phyloP scores from a whole-genome alignment of 2,329 filamentous ascomycete species.

The Eurotiales sp. region DNA sequence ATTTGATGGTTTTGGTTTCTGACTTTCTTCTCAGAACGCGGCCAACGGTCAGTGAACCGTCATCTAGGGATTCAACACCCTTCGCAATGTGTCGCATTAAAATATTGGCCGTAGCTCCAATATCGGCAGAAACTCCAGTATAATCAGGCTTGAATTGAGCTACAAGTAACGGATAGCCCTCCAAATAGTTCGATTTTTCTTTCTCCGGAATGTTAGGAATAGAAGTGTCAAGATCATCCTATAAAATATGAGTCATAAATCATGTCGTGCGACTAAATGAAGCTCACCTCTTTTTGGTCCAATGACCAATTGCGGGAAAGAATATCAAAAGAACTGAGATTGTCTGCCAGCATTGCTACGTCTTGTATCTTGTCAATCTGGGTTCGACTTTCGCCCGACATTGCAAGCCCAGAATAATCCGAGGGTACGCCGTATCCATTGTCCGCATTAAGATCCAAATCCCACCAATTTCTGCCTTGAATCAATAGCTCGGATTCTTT shows the following conservation, averaged over 20 bases:
- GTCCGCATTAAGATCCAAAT: conserved; percentile 51
- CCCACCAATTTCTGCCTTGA: conserved; percentile 66
- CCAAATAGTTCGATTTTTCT: conserved; percentile 52
- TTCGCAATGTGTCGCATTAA: conserved; percentile 26
- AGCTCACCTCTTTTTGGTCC: conserved; percentile 27
- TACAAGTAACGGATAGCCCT: conserved; percentile 53
- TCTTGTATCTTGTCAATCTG: conserved; percentile 26
- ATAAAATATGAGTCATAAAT: conserved; percentile 20
- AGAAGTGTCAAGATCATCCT: conserved; percentile 60
- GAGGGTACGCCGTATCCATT: conserved; percentile 50
- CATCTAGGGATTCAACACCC: neutral
- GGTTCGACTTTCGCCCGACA: conserved; percentile 19
- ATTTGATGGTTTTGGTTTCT: conserved; percentile 17
- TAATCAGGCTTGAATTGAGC: conserved; percentile 48
- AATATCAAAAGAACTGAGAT: conserved; percentile 35
- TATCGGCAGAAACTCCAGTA: conserved; percentile 31
- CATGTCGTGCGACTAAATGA: neutral
- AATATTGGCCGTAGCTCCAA: conserved; percentile 31
- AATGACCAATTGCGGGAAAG: conserved; percentile 27
- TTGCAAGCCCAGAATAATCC: conserved; percentile 32
- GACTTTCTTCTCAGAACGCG: conserved; percentile 29
- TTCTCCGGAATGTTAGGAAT: conserved; percentile 56
- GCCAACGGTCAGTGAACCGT: conserved; percentile 21
- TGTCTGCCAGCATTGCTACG: conserved; percentile 30
- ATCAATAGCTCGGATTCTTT: conserved; percentile 61